Percentiles rank a stretch among this genome's conserved stretches.
These are phyloP conservation scores for Prosopis cineraria DNA, from an alignment of 306 rosid genomes.

Conservation along the genomic window DNA sequence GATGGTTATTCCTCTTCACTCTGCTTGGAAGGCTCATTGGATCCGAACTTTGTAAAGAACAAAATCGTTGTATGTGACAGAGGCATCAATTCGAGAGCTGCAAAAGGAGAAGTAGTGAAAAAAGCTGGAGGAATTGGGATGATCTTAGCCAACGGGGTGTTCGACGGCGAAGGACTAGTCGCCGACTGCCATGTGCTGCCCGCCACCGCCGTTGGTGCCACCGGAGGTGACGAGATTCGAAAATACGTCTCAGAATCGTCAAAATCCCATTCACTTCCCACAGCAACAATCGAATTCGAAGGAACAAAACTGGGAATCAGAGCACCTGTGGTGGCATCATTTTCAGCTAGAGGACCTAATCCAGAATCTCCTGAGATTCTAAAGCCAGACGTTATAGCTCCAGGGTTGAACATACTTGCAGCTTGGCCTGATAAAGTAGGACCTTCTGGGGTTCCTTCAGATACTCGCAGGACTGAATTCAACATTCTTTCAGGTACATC, in stretches of 20 bases:
- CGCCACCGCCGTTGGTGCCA: conserved; percentile 73
- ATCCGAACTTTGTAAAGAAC: conserved; percentile 49
- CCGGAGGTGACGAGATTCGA: conserved; percentile 60
- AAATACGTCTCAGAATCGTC: conserved; percentile 44
- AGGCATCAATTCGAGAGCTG: conserved; percentile 77
- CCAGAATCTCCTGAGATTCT: conserved; percentile 77
- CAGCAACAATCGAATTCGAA: conserved; percentile 63
- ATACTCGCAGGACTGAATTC: conserved; percentile 63
- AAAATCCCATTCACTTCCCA: conserved; percentile 47
- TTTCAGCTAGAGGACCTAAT: conserved; percentile 83
- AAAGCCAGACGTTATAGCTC: conserved; percentile 84
- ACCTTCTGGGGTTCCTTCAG: conserved; percentile 67
- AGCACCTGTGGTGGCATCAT: conserved; percentile 88
- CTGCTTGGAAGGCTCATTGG: conserved; percentile 74
- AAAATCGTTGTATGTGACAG: conserved; percentile 79
- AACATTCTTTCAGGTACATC: conserved; percentile 87
- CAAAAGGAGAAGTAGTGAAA: conserved; percentile 75
- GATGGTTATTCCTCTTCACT: conserved; percentile 84
- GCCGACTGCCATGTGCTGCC: conserved; percentile 90
- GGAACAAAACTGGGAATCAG: conserved; percentile 68
- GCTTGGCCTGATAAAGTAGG: conserved; percentile 78
- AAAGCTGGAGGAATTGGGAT: conserved; percentile 76
- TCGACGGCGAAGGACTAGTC: conserved; percentile 86
- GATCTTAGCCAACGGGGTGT: conserved; percentile 81
- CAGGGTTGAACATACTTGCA: conserved; percentile 82